Conservation (phyloP, 805 yeast species). For the Ascoidea tarda region DNA sequence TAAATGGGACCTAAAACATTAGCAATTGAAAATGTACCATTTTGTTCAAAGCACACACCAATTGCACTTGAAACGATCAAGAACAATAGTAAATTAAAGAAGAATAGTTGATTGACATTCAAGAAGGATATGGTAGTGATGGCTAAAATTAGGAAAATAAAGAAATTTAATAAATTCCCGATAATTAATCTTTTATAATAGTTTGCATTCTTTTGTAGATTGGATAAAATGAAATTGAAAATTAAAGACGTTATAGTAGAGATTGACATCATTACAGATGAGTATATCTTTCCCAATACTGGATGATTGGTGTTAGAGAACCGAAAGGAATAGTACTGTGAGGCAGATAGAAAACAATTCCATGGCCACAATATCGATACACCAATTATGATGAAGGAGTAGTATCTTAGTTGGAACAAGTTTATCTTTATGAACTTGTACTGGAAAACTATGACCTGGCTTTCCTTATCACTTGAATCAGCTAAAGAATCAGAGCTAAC, state of each 20-base stretch:
- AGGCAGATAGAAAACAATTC: slow-evolving; percentile 82
- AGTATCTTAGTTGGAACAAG: slow-evolving; percentile 20
- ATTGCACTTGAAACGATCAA: slow-evolving; percentile 52
- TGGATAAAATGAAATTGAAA: slow-evolving; percentile 48
- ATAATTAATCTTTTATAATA: slow-evolving; percentile 38
- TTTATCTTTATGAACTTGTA: neutral
- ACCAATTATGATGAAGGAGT: slow-evolving; percentile 57
- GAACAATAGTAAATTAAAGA: slow-evolving; percentile 39
- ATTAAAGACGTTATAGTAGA: slow-evolving; percentile 57
- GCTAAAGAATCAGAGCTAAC: too few relatives aligned
- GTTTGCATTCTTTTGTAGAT: slow-evolving; percentile 37
- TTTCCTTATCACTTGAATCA: too few relatives aligned
- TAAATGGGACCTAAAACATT: slow-evolving; percentile 61
- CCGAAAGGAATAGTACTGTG: slow-evolving; percentile 61
- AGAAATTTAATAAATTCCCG: slow-evolving; percentile 48
- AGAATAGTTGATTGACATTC: slow-evolving; percentile 11
- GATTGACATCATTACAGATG: slow-evolving; percentile 80
- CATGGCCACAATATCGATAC: slow-evolving; percentile 89
- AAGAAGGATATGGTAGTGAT: slow-evolving; percentile 29
- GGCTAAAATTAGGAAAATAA: slow-evolving; percentile 45
- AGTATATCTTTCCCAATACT: slow-evolving; percentile 39
- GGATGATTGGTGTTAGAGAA: slow-evolving; percentile 35
- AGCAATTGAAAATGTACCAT: slow-evolving; percentile 80
- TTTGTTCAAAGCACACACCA: slow-evolving; percentile 77
- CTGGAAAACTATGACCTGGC: neutral